Percentiles rank a stretch among this genome's conserved stretches.
Conservation (phyloP, 805 yeast genomes). For the Sugiyamaella smithiae region DNA sequence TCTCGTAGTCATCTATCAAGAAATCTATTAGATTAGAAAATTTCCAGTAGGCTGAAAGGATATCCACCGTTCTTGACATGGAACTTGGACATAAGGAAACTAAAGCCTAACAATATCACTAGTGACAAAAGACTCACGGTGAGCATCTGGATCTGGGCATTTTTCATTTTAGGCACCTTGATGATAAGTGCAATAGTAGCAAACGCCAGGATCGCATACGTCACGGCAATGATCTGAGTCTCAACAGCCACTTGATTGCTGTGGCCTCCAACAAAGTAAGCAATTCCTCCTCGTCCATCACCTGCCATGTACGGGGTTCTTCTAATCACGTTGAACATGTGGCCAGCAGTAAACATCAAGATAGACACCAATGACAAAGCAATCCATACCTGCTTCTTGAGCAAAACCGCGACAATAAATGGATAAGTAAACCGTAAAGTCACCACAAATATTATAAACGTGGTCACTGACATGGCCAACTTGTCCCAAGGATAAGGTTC, state of each 20-base stretch:
- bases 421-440: conserved; percentile 23
- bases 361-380: conserved; percentile 58
- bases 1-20: neutral
- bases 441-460: conserved; percentile 14
- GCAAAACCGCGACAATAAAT: conserved; percentile 41
- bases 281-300: conserved; percentile 40
- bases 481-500: conserved; percentile 34
- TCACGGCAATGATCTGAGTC: conserved; percentile 76
- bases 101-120: conserved; percentile 54
- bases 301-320: conserved; percentile 53
- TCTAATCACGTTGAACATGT: conserved; percentile 91
- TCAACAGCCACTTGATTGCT: conserved; percentile 81
- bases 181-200: conserved; percentile 56
- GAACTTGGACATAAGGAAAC: conserved; percentile 65
- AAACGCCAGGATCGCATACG: conserved; percentile 68
- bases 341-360: conserved; percentile 77
- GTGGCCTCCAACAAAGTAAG: conserved; percentile 62
- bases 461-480: conserved; percentile 17
- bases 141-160: conserved; percentile 46
- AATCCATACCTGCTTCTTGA: conserved; percentile 69
- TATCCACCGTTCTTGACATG: conserved; percentile 68
- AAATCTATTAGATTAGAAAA: conserved; percentile 18
- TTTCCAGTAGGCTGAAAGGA: conserved; percentile 61
- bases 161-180: conserved; percentile 50
- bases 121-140: conserved; percentile 46